Conservation (phyloP, 352 stramenopile species). For the Phytopythium mirpurense region DNA sequence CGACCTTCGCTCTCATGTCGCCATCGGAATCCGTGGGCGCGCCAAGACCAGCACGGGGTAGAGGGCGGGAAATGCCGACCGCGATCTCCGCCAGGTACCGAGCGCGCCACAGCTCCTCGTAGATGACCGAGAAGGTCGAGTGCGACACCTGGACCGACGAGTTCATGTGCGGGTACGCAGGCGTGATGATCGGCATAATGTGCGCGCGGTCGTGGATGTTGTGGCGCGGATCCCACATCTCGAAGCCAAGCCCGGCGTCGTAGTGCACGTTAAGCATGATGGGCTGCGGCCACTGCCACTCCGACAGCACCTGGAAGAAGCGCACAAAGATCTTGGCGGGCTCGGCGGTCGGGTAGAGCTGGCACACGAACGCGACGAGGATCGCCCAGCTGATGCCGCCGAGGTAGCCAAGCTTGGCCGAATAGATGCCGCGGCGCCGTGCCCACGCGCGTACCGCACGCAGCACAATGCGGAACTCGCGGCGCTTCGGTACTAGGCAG, state of each 20-base stretch:
- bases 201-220: slow-evolving; percentile 88
- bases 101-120: slow-evolving; percentile 86
- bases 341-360: slow-evolving; percentile 78
- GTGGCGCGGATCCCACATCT: slow-evolving; percentile 86
- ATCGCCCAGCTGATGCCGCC: slow-evolving; percentile 99
- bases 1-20: slow-evolving; percentile 28
- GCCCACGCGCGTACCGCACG: slow-evolving; percentile 75
- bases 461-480: slow-evolving; percentile 84
- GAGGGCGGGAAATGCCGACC: slow-evolving; percentile 38
- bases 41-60: slow-evolving; percentile 14
- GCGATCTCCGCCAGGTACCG: slow-evolving; percentile 66
- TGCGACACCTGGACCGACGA: slow-evolving; percentile 95
- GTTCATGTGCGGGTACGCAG: slow-evolving; percentile 97
- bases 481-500: slow-evolving; percentile 85
- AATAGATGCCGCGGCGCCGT: slow-evolving; percentile 93
- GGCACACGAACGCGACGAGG: slow-evolving; percentile 93
- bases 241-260: slow-evolving; percentile 70
- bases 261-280: slow-evolving; percentile 87
- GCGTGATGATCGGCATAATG: slow-evolving; percentile 98
- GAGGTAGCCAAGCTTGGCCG: slow-evolving; percentile 95
- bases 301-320: slow-evolving; percentile 83
- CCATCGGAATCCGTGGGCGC: slow-evolving; percentile 18
- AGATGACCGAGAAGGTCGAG: slow-evolving; percentile 91
- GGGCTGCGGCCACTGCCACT: slow-evolving; percentile 79
- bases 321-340: slow-evolving; percentile 70